A percentile compares a stretch with the other conserved stretches of the same genome.
phyloP scores from a whole-genome alignment of 495 filamentous ascomycete species.

The Aspergillus kassunensis region DNA sequence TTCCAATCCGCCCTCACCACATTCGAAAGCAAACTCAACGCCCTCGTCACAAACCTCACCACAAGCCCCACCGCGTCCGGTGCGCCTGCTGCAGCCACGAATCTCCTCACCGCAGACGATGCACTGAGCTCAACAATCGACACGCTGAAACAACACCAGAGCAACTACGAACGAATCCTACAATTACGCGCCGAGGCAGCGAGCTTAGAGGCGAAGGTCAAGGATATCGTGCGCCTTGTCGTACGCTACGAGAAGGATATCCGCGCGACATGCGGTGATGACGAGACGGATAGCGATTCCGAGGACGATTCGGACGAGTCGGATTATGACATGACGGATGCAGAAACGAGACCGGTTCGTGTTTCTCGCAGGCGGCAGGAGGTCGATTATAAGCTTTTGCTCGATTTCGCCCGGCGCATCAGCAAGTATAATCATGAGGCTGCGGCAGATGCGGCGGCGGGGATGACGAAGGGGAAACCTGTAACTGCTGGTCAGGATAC shows the following conservation, averaged over 20 bases:
- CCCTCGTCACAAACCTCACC: slow-evolving; percentile 38
- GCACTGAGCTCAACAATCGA: slow-evolving; percentile 34
- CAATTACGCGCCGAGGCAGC: slow-evolving; percentile 36
- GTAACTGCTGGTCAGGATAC: slow-evolving; percentile 19
- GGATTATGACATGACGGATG: neutral
- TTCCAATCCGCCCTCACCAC: slow-evolving; percentile 35
- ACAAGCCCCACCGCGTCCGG: slow-evolving; percentile 40
- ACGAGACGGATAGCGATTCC: slow-evolving; percentile 26
- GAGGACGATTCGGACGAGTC: slow-evolving; percentile 26
- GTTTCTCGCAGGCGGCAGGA: slow-evolving; percentile 23
- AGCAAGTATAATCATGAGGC: slow-evolving; percentile 48
- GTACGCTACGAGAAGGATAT: slow-evolving; percentile 39
- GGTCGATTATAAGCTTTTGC: slow-evolving; percentile 40
- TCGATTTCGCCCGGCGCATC: slow-evolving; percentile 46
- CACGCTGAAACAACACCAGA: slow-evolving; percentile 41
- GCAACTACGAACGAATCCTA: slow-evolving; percentile 39
- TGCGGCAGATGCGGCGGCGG: slow-evolving; percentile 40
- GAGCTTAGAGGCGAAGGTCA: slow-evolving; percentile 36
- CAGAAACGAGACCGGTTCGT: neutral
- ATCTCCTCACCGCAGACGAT: slow-evolving; percentile 43
- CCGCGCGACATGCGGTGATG: slow-evolving; percentile 28
- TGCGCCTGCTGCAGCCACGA: slow-evolving; percentile 37
- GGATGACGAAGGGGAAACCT: slow-evolving; percentile 15
- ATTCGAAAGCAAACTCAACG: slow-evolving; percentile 41
- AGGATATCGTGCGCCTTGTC: slow-evolving; percentile 38